These are phyloP conservation scores for Zarea fungicola DNA, from an alignment of 2,329 filamentous ascomycete genomes.

Conservation along the genomic window DNA sequence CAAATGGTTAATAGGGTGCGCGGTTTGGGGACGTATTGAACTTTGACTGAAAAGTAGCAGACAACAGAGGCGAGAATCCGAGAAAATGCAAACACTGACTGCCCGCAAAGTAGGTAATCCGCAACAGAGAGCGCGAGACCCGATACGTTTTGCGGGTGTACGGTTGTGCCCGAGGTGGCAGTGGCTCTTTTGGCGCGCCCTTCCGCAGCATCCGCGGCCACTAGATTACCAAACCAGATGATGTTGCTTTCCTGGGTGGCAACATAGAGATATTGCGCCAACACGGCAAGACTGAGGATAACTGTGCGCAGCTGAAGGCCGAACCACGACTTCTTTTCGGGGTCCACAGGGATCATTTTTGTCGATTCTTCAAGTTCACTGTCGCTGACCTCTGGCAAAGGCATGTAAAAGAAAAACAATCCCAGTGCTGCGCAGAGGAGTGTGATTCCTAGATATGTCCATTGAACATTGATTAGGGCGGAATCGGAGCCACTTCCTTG, in stretches of 20 bases:
- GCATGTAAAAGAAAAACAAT: constrained; percentile 64
- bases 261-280: constrained; percentile 75
- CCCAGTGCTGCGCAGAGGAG: constrained; percentile 67
- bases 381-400: constrained; percentile 56
- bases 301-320: constrained; percentile 51
- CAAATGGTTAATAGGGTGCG: constrained; percentile 64
- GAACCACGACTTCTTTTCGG: constrained; percentile 39
- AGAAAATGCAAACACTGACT: constrained; percentile 67
- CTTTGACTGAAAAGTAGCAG: constrained; percentile 50
- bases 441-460: constrained; percentile 79
- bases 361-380: constrained; percentile 47
- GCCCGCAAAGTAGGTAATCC: constrained; percentile 67
- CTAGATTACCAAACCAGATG: constrained; percentile 53
- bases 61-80: constrained; percentile 64
- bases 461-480: constrained; percentile 70
- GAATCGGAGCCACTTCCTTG: constrained; percentile 30
- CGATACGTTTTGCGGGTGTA: constrained; percentile 28
- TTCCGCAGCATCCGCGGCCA: constrained; percentile 33
- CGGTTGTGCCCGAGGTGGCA: neutral
- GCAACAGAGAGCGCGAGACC: constrained; percentile 50
- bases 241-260: constrained; percentile 65
- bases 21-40: constrained; percentile 54
- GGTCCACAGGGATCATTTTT: constrained; percentile 44
- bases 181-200: constrained; percentile 27
- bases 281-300: constrained; percentile 62